Base-by-base conservation (phyloP, 495 filamentous ascomycete genomes). In the Aspergillus mulundensis region DNA sequence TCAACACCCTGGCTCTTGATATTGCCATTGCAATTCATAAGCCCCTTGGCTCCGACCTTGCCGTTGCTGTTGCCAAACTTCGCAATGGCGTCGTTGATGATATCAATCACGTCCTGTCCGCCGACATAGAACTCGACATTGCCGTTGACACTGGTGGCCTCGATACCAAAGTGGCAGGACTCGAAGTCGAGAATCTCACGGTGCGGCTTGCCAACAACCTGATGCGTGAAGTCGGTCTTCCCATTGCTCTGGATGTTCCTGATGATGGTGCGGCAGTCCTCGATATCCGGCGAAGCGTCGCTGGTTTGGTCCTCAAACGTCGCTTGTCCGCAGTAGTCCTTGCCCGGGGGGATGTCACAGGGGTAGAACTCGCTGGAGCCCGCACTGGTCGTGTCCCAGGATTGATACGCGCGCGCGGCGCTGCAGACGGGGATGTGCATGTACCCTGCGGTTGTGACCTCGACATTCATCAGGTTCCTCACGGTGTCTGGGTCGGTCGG, bases 341-440 rank as follows among this genome's bases (percentile, higher is more conserved):
- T 59, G 32, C 65, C 59, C 20, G 56, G 54, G n/a, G 55, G 57
- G 41, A 61, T 52, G 36, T 62, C 53, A 57, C 70, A 73, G 38
- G 70, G 70, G 36, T 61, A 73, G 53, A 62, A 58, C 14, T 36
- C n/a, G n/a, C 40, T 57, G 30, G 34, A 47, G 30, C 38, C 53
- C 19, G 39, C 19, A 12, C 49, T 43, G 15, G 53, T 30, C 1
- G 56, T 58, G 36, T 66, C 59, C 56, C 60, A 62, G 18, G 60
- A 62, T 38, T 53, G 50, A n/a, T 18, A 56, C 19, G 57, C 61
- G 16, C 43, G 52, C 32, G 48, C 40, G 38, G 60, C 25, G 38
- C 61, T 67, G 57, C 71, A 72, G 1, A 71, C 66, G 16, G 72
- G 69, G 0, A 75, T 53, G 1, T 59, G 58, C 21, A 73, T 61